Conservation (phyloP, 1,284 basidiomycete species). For the Moesziomyces aphidis region DNA sequence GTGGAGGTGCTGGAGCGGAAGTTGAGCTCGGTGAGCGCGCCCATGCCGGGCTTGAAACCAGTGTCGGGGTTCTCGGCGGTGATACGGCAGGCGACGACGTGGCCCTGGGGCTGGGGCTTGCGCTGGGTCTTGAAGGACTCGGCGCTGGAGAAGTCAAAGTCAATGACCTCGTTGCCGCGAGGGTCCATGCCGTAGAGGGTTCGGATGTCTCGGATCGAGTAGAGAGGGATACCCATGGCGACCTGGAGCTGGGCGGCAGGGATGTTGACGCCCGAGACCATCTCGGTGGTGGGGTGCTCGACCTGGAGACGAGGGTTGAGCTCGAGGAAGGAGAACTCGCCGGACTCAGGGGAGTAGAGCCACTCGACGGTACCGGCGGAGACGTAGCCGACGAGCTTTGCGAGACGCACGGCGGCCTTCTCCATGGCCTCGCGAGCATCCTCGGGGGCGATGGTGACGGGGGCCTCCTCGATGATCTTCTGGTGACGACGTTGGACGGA, state of each 20-base stretch:
- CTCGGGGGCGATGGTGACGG: slow-evolving; percentile 87
- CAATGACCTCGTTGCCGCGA: slow-evolving; percentile 71
- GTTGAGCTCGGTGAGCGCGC: slow-evolving; percentile 96
- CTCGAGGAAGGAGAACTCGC: slow-evolving; percentile 97
- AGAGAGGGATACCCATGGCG: slow-evolving; percentile 97
- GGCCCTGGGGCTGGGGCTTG: slow-evolving; percentile 95
- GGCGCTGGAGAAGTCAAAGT: slow-evolving; percentile 85
- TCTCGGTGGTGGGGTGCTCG: slow-evolving; percentile 95
- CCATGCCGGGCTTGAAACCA: slow-evolving; percentile 99
- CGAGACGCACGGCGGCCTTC: slow-evolving; percentile 94
- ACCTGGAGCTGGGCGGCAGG: slow-evolving; percentile 97
- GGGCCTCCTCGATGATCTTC: slow-evolving; percentile 99
- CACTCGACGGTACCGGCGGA: slow-evolving; percentile 99
- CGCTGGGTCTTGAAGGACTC: slow-evolving; percentile 88
- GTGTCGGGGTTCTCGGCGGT: slow-evolving; percentile 99
- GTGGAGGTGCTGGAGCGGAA: slow-evolving; percentile 90
- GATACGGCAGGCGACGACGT: slow-evolving; percentile 98
- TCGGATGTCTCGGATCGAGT: slow-evolving; percentile 95
- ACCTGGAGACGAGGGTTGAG: slow-evolving; percentile 99
- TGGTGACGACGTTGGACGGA: slow-evolving; percentile 99
- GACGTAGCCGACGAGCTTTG: slow-evolving; percentile 98
- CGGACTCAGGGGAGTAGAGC: slow-evolving; percentile 93
- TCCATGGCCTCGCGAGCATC: slow-evolving; percentile 93
- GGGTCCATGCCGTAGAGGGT: slow-evolving; percentile 82
- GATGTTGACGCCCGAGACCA: slow-evolving; percentile 98